These are phyloP conservation scores for Glomus cerebriforme DNA, from an alignment of 192 early-diverging fungal species.

Conservation along the genomic window DNA sequence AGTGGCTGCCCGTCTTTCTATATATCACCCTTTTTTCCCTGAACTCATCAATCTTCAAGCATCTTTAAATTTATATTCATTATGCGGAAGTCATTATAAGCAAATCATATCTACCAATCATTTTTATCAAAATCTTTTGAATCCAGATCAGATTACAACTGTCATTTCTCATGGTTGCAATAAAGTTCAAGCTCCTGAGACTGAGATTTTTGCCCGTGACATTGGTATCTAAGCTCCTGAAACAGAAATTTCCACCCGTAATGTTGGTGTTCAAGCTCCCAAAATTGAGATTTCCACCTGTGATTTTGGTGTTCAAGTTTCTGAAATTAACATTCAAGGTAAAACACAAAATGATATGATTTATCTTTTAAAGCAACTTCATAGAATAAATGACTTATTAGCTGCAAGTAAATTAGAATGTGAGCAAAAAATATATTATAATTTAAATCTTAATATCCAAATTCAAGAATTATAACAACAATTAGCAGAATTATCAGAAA, in stretches of 20 bases:
- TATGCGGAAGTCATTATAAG: conserved; percentile 15
- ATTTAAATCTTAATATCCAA: neutral
- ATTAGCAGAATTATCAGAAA: neutral
- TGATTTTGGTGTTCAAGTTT: neutral
- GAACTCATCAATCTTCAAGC: neutral
- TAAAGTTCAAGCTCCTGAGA: no score
- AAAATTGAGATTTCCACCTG: no score
- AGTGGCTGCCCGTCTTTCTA: neutral
- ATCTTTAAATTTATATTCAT: neutral
- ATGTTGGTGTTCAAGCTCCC: no score
- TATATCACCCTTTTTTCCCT: conserved; percentile 1
- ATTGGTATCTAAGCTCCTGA: no score
- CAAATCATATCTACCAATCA: neutral
- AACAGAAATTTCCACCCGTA: no score
- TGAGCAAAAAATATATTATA: neutral
- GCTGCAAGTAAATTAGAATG: neutral
- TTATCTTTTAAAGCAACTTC: neutral
- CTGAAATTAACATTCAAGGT: neutral
- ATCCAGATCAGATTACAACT: neutral
- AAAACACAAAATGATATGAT: neutral
- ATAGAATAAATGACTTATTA: neutral
- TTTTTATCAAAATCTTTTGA: conserved; percentile 7
- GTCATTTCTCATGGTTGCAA: no score
- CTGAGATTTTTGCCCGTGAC: no score
- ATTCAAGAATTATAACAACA: neutral